Evolutionary conservation across 2,329 filamentous ascomycete genomes (phyloP).

Genomic region (Helotiales sp.): DNA sequence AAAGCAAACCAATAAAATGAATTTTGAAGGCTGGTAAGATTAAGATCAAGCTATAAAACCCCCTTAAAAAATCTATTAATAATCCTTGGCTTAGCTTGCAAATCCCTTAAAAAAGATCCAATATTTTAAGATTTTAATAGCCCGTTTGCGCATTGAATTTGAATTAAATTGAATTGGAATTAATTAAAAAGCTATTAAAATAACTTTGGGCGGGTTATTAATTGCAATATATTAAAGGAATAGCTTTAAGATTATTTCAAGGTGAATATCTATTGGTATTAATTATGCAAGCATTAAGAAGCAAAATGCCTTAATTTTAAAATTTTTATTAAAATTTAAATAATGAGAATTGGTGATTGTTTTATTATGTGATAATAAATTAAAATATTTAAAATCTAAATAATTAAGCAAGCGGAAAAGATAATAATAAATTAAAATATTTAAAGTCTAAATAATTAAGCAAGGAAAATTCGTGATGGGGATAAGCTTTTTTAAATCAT

Average conservation of each 20-base stretch:
- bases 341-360: not conserved
- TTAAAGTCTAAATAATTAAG: not conserved
- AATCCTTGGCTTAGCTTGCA: too few species aligned
- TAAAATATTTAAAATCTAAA: not conserved
- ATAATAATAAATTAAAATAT: not conserved
- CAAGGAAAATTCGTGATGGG: slow-evolving; percentile 19
- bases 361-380: not conserved
- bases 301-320: slow-evolving; percentile 3
- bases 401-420: too few species aligned
- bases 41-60: too few species aligned
- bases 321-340: not conserved
- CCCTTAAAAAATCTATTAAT: too few species aligned
- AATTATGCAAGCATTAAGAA: not conserved
- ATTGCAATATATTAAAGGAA: not conserved
- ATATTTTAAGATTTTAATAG: too few species aligned
- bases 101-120: too few species aligned
- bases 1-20: too few species aligned
- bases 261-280: not conserved
- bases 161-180: too few species aligned
- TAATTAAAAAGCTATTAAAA: too few species aligned
- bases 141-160: too few species aligned
- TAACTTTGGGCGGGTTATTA: too few species aligned
- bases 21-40: too few species aligned
- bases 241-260: not conserved
- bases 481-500: slow-evolving; percentile 18